These are phyloP conservation scores for Gloeopeniophorella convolvens DNA, from an alignment of 768 basidiomycete genomes.

Conservation along the genomic window DNA sequence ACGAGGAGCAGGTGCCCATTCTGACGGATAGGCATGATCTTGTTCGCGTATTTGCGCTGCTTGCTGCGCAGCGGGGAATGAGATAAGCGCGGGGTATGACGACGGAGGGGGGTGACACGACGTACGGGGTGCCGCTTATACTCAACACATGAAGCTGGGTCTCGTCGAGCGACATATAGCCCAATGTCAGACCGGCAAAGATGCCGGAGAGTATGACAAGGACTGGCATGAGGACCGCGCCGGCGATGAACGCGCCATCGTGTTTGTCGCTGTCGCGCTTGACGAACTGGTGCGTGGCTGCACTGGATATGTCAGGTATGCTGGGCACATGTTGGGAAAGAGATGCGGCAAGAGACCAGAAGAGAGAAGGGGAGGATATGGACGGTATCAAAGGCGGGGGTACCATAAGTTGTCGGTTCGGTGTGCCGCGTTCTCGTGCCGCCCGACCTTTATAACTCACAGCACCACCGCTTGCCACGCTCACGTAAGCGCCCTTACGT, in stretches of 20 bases:
- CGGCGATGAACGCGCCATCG: conserved; percentile 33
- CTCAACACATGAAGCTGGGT: conserved; percentile 86
- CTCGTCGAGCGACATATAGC: conserved; percentile 90
- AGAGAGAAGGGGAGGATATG: conserved; percentile 10
- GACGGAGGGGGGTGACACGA: conserved; percentile 14
- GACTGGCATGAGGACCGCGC: conserved; percentile 65
- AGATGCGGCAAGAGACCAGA: conserved; percentile 19
- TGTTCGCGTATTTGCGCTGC: conserved; percentile 74
- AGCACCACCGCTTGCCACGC: too few species aligned
- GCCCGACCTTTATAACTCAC: too few species aligned
- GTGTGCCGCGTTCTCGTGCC: too few species aligned
- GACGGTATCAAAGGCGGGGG: conserved; percentile 10
- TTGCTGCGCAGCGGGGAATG: conserved; percentile 37
- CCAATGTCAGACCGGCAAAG: conserved; percentile 88
- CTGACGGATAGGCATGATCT: conserved; percentile 81
- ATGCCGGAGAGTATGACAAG: conserved; percentile 78
- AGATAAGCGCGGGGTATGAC: conserved; percentile 10
- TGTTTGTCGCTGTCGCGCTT: conserved; percentile 27
- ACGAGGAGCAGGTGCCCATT: conserved; percentile 80
- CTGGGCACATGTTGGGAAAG: conserved; percentile 20
- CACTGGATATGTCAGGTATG: background rate
- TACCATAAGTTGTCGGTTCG: conserved; percentile 20
- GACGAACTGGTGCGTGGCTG: conserved; percentile 24
- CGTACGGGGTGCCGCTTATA: conserved; percentile 78
- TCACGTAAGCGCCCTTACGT: too few species aligned